phyloP scores from a whole-genome alignment of 2,329 filamentous ascomycete species.

The Colletotrichum liriopes region DNA sequence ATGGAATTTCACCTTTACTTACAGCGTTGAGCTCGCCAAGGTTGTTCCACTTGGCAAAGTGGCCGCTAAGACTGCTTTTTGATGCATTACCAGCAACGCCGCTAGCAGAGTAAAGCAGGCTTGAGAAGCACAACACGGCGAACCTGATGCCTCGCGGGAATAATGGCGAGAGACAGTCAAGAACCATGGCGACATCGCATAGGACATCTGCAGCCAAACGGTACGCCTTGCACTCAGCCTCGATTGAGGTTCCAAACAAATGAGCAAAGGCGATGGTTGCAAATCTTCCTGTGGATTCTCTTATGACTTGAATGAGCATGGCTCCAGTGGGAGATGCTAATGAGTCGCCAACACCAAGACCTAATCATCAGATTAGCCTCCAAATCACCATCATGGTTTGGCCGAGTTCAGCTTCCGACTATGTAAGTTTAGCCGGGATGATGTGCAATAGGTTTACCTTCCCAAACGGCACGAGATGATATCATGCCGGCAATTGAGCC shows the following conservation, averaged over 20 bases:
- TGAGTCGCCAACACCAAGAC: constrained; percentile 37
- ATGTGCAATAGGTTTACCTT: constrained; percentile 20
- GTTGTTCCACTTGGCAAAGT: constrained; percentile 41
- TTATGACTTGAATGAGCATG: constrained; percentile 38
- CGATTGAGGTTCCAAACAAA: constrained; percentile 38
- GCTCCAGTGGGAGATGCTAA: constrained; percentile 35
- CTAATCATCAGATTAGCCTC: constrained; percentile 14
- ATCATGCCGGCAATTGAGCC: constrained; percentile 41
- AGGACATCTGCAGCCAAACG: constrained; percentile 34
- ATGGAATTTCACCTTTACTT: fast-evolving
- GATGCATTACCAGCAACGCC: constrained; percentile 38
- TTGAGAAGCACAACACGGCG: constrained; percentile 26
- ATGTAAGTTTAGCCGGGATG: constrained; percentile 7
- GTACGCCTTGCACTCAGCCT: constrained; percentile 39
- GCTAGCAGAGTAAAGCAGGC: constrained; percentile 28
- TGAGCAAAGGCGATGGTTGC: constrained; percentile 39
- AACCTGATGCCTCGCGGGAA: constrained; percentile 26
- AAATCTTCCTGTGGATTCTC: constrained; percentile 39
- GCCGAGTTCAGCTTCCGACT: no score
- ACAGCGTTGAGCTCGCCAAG: constrained; percentile 38
- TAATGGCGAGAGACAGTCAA: constrained; percentile 34
- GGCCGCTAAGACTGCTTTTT: constrained; percentile 39
- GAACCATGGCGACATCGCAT: constrained; percentile 20
- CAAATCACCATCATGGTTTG: not conserved
- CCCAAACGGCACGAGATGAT: constrained; percentile 40